Evolutionary conservation across 164 flowering plant species (phyloP), one percentile per base, ranked within the genome.

Genomic region (grape (Vitis vinifera)): DNA sequence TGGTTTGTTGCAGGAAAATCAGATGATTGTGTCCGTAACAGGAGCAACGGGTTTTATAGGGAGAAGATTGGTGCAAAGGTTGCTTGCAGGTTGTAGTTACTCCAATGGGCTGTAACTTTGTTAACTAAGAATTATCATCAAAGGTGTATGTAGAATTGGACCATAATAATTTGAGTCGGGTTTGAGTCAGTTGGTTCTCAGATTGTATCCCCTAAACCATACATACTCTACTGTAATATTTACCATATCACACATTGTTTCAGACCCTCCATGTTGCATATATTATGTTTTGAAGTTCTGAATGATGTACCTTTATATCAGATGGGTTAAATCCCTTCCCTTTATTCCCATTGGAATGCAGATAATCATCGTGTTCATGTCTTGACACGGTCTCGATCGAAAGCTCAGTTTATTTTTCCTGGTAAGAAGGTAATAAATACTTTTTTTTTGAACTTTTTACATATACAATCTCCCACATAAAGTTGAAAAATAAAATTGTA

Each of bases 41-140:
- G 99, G 97, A 76, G 97, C 94, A n/a, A 94, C 99, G 0, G 97
- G 99, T 15, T 92, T 94, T 78, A 79, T 94, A 47, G 99, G 99
- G 29, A 82, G 72, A 84, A 87, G 89, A 83, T 78, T 94, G 86
- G 99, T 92, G 59, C 91, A 89, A 72, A 92, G 87, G 79, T 84
- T 94, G 55, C 82, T 78, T 77, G 79, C 84, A 87, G 97, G 99
- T 94, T 60, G 71, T 66, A 50, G 15, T 23, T 51, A 55, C 63
- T 52, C 58, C 44, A 37, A 37, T 37, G 44, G 0, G 44, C 44
- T 37, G 6, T 37, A 37, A 37, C 44, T 37, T 37, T 37, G 44
- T 6, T 13, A 48, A 56, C 31, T 63, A 44, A 16, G 14, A 49
- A 10, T 17, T 31, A 30, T 37, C 44, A 37, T 37, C 44, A 3